A percentile compares a stretch with the other conserved stretches of the same genome.
Evolutionary conservation across 164 flowering plant genomes (phyloP).

Genomic region (Umbellularia californica): DNA sequence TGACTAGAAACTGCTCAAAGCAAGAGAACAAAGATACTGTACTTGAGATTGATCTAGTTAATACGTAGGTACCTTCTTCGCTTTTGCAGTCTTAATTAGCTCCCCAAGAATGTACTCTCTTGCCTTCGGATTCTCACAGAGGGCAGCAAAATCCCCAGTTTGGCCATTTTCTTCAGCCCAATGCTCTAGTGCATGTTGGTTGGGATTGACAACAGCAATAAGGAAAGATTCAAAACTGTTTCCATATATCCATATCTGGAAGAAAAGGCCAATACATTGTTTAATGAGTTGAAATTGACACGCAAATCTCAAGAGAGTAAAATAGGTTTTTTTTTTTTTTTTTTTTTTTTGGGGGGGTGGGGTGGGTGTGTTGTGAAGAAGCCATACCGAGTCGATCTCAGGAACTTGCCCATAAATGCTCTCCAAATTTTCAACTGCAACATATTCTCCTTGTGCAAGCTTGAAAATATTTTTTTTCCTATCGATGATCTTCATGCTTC

Average conservation of each 20-base stretch:
- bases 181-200: constrained; percentile 49
- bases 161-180: constrained; percentile 69
- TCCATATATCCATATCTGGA: constrained; percentile 95
- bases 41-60: too few relatives aligned
- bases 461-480: constrained; percentile 97
- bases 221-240: constrained; percentile 92
- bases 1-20: not conserved
- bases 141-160: constrained; percentile 61
- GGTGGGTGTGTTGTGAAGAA: too few relatives aligned
- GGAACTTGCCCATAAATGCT: constrained; percentile 63
- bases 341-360: too few relatives aligned
- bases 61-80: constrained; percentile 60
- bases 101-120: constrained; percentile 71
- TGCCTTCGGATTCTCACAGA: constrained; percentile 72
- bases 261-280: constrained; percentile 5
- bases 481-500: constrained; percentile 92
- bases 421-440: constrained; percentile 96
- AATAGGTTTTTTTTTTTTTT: too few relatives aligned
- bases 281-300: not conserved
- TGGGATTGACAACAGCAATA: constrained; percentile 84
- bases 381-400: constrained; percentile 68
- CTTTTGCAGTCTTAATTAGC: constrained; percentile 73
- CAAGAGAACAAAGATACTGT: not conserved
- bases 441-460: constrained; percentile 99
- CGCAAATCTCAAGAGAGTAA: not conserved